Evolutionary conservation across 139 green algal species (phyloP), one percentile per base, ranked within the genome.

Genomic region (Coccomyxa sp.): DNA sequence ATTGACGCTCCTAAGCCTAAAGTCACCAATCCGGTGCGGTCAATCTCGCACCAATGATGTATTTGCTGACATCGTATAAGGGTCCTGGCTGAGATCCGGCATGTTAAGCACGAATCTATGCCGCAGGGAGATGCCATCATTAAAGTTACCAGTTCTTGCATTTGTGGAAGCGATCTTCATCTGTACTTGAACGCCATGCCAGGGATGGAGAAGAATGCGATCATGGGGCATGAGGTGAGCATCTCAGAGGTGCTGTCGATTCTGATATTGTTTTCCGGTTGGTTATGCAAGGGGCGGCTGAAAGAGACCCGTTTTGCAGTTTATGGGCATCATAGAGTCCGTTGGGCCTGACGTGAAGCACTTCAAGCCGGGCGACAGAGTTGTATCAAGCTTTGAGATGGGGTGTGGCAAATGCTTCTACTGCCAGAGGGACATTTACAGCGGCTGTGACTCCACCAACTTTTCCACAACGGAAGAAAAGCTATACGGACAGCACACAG

Each of bases 151-250:
- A 84, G 84, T 67, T 92, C 90, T 16, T 87, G 85, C 67, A 95
- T 96, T 82, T 96, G 93, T 81, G 93, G 92, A 32, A 89, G 78
- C 15, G 92, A 96, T 82, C 88, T 96, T 77, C 93, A 96, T 84
- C 79, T 96, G 58, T 96, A 92, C 79, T 23, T 88, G 23, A 84
- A 84, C 18, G 82, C 75, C n/a, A 93, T 93, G 88, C 89, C 91
- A 25, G 90, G 91, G 76, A 90, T 93, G 88, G 82, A 94, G 84
- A 85, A 82, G 57, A 91, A 91, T 16, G 92, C 94, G 67, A 87
- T 95, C 21, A 0, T 95, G 82, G 92, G 92, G 0, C 92, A 95
- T 80, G 92, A 90, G 77, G 60, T 83, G 58, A 28, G 58, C 21
- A n/a, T 32, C 38, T 17, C 23, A 28, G 1, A 63, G 23, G 21